Base-by-base conservation (phyloP, 2,329 filamentous ascomycete species). In the Nannizziopsis arthrosporioides region DNA sequence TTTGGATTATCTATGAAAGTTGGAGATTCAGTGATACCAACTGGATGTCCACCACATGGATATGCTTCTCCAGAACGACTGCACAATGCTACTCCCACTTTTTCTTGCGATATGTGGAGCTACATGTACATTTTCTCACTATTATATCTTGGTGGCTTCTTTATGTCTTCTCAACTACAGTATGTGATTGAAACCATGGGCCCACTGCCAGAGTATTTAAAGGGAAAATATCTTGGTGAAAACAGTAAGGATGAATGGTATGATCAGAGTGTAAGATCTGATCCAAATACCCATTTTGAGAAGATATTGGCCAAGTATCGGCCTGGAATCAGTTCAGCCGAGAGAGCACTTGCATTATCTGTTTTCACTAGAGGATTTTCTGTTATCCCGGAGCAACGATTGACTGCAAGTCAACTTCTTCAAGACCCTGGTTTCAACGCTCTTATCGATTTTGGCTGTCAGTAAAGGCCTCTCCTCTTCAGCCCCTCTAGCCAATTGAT, bases 201-300 rank as follows among this genome's bases (percentile, higher is more conserved):
- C 14, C 55, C 55, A 14, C 44, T 61, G n/a, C 60, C 59, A 22
- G 42, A 57, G 53, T 11, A 57, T 35, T 59, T 55, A 56, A 59
- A 56, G 44, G 55, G 55, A 31, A 27, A 27, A 27, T 27, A 27
- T 27, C 42, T 38, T 38, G 53, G 55, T 27, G 32, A 47, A 2
- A 49, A 34, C 18, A 49, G 51, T 36, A 47, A 51, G 48, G 56
- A 60, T 53, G 56, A 48, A 37, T 62, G 56, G 57, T 61, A 61
- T 56, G 58, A 62, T 52, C 57, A 59, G 49, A 36, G 42, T 48
- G 40, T 44, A 52, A 47, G 32, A 30, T 34, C 32, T 45, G 34
- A 45, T 45, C 32, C 45, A 8, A 36, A 42, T 14, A 34, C 12
- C 35, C 30, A 18, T 17, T 43, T 48, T 36, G 46, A 36, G 38